These are phyloP conservation scores for Filobasidium floriforme DNA, from an alignment of 768 basidiomycete genomes.

Conservation along the genomic window DNA sequence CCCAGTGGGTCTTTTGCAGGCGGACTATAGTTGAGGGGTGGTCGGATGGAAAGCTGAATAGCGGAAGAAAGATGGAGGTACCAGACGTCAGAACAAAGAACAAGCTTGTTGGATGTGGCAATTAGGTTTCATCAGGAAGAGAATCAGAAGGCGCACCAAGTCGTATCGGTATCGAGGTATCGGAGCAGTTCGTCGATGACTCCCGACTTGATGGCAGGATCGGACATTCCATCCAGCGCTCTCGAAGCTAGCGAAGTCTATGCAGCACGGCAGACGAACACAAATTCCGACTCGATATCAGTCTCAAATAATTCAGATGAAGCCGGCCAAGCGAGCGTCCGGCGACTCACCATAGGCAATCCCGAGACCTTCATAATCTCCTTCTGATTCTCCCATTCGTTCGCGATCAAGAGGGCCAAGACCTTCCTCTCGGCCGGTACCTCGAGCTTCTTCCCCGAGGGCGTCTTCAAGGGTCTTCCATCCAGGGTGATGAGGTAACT, in stretches of 20 bases:
- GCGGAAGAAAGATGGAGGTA: not conserved
- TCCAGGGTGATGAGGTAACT: slow-evolving; percentile 64
- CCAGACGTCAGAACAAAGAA: too few species aligned
- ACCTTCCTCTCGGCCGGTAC: slow-evolving; percentile 64
- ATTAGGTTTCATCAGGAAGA: not conserved
- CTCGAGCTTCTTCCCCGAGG: slow-evolving; percentile 65
- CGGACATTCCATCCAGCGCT: slow-evolving; percentile 68
- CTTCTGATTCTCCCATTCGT: slow-evolving; percentile 94
- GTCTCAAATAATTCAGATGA: too few species aligned
- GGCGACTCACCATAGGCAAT: slow-evolving; percentile 65
- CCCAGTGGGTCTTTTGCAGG: slow-evolving; percentile 78
- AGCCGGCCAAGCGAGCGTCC: not conserved
- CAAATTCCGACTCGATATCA: too few species aligned
- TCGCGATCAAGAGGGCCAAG: slow-evolving; percentile 75
- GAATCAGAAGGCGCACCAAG: slow-evolving; percentile 29
- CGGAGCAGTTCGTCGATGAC: slow-evolving; percentile 64
- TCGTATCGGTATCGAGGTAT: slow-evolving; percentile 88
- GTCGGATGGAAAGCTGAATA: slow-evolving; percentile 68
- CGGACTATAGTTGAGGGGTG: slow-evolving; percentile 65
- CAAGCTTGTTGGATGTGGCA: not conserved
- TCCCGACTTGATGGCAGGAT: slow-evolving; percentile 50
- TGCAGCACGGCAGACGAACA: too few species aligned
- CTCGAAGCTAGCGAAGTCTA: slow-evolving; percentile 87
- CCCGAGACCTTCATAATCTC: slow-evolving; percentile 78
- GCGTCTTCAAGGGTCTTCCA: slow-evolving; percentile 77